Evolutionary conservation across 371 early-diverging fungal species (phyloP).

Genomic region (Rhizomucor pusillus): DNA sequence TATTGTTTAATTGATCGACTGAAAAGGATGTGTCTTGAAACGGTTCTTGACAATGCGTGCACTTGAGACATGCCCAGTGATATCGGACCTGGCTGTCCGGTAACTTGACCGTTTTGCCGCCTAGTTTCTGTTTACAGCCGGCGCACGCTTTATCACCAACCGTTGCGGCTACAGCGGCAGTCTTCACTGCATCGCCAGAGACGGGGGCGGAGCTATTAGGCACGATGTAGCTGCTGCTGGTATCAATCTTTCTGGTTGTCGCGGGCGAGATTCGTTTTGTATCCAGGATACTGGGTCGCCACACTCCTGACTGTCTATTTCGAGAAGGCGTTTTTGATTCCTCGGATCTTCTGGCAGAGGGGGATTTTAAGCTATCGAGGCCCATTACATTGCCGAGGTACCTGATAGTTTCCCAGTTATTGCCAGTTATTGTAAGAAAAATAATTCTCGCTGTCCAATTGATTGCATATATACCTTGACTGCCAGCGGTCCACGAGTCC

Average conservation of each 20-base stretch:
- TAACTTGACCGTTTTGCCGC: conserved; percentile 29
- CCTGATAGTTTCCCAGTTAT: conserved; percentile 4
- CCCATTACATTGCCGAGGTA: conserved; percentile 18
- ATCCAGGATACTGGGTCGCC: too few species aligned
- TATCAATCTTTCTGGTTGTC: too few species aligned
- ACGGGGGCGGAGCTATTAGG: too few species aligned
- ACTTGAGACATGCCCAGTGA: conserved; percentile 39
- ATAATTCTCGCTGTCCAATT: background rate
- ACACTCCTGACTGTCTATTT: too few species aligned
- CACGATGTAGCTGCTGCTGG: too few species aligned
- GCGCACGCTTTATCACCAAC: conserved; percentile 16
- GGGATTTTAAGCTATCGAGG: conserved; percentile 6
- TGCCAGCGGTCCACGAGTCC: conserved; percentile 27
- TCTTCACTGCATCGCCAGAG: background rate
- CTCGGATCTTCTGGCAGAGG: background rate
- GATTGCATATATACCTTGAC: conserved; percentile 13
- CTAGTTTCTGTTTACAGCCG: conserved; percentile 25
- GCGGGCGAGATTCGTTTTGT: too few species aligned
- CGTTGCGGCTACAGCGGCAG: background rate
- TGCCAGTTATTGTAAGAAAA: background rate
- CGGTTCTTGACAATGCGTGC: conserved; percentile 24
- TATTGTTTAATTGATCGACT: conserved; percentile 17
- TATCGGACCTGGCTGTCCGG: conserved; percentile 27
- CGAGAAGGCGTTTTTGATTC: background rate
- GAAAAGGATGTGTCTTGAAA: conserved; percentile 33